Base-by-base conservation (phyloP, 306 rosid genomes). In the Quercus alba region DNA sequence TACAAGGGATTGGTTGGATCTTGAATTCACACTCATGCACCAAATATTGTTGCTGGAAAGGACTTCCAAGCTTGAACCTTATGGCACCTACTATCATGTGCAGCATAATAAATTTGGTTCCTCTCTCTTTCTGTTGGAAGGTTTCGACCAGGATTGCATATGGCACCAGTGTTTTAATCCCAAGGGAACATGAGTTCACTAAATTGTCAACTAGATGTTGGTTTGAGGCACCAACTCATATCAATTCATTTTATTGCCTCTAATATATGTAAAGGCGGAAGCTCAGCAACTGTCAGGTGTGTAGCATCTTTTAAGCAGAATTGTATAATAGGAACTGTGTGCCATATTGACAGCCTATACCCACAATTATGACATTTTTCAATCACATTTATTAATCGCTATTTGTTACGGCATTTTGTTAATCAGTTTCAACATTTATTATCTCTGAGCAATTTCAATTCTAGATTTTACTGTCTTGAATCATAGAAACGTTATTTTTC, bases 1-100 rank as follows among this genome's bases (percentile, higher is more conserved):
- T 18, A 52, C 81, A 94, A 90, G 79, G 92, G 94, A 26, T 75
- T 94, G 87, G 83, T 94, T 44, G 89, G 98, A 68, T 86, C 85
- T 18, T 89, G 88, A 94, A 74, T 35, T 7, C 52, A 67, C 19
- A 35, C 52, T 1, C 25, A 19, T n/a, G 23, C 54, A 35, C 5
- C 56, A 55, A 46, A 51, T 61, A 17, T 71, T 74, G 33, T 18
- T 74, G 69, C 70, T 61, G 14, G 58, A 70, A 73, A 73, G 75
- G 75, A 61, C 25, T 75, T 69, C 49, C 5, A 26, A 71, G 41
- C 31, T 13, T 70, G 67, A 59, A 59, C 31, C 13, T 14, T 5
- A 23, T 23, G 67, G 2, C 80, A 59, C 38, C 55, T 28, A 10
- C 11, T 8, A 14, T 56, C 69, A 38, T 52, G 18, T 13, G 67